These are phyloP conservation scores for Podochytrium sp. DNA, from an alignment of 192 early-diverging fungal species.

Conservation along the genomic window DNA sequence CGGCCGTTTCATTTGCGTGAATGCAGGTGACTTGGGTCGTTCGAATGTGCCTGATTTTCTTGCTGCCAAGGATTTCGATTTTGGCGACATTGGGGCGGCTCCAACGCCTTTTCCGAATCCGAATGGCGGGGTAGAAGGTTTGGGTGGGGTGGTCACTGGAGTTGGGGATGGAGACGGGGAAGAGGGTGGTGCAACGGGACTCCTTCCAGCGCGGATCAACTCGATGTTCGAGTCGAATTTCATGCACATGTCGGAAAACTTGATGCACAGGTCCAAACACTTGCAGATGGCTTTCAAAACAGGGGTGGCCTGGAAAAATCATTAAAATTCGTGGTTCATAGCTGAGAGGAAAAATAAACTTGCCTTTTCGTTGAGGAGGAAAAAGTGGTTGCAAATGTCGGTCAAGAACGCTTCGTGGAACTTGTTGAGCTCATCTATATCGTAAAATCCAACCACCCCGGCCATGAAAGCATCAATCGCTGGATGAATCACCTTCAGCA, in stretches of 20 bases:
- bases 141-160: background rate
- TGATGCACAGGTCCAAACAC: slow-evolving; percentile 27
- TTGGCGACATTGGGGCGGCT: background rate
- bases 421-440: slow-evolving; percentile 11
- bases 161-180: background rate
- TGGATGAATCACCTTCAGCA: slow-evolving; percentile 20
- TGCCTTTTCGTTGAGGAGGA: slow-evolving; percentile 29
- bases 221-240: background rate
- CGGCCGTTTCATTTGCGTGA: background rate
- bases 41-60: too few relatives aligned
- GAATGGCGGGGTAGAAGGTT: background rate
- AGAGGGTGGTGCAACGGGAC: background rate
- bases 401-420: slow-evolving; percentile 5
- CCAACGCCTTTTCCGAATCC: background rate
- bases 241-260: slow-evolving; percentile 25
- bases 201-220: background rate
- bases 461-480: slow-evolving; percentile 4
- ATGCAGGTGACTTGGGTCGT: background rate
- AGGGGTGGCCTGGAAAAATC: background rate
- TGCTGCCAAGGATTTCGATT: too few relatives aligned
- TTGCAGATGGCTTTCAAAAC: slow-evolving; percentile 22
- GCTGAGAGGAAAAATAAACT: background rate
- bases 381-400: slow-evolving; percentile 31
- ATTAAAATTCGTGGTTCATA: background rate
- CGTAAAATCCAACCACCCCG: background rate